phyloP scores from a whole-genome alignment of 306 rosid species.

The Cicer bijugum region DNA sequence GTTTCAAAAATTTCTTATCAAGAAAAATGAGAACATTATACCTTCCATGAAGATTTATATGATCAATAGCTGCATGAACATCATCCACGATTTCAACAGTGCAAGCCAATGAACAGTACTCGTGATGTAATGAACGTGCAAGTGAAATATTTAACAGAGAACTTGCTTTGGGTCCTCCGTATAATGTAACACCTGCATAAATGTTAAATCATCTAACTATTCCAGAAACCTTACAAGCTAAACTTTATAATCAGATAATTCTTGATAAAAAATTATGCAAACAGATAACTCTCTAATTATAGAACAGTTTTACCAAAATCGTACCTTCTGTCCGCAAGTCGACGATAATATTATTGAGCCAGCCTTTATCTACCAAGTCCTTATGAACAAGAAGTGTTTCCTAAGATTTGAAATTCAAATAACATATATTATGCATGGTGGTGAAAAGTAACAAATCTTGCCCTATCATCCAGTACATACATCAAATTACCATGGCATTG shows the following conservation, averaged over 20 bases:
- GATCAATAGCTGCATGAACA: slow-evolving; percentile 77
- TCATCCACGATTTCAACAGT: slow-evolving; percentile 87
- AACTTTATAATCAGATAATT: background rate
- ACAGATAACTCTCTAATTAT: slow-evolving; percentile 1
- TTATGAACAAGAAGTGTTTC: slow-evolving; percentile 96
- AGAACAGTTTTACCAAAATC: slow-evolving; percentile 34
- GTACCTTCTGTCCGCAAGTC: slow-evolving; percentile 78
- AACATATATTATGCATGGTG: slow-evolving; percentile 13
- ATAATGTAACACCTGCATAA: slow-evolving; percentile 73
- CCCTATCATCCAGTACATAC: background rate
- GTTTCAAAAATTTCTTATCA: slow-evolving; percentile 39
- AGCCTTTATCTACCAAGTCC: slow-evolving; percentile 58
- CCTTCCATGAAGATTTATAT: slow-evolving; percentile 94
- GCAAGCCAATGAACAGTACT: slow-evolving; percentile 89
- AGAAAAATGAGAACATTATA: slow-evolving; percentile 47
- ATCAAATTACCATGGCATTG: slow-evolving; percentile 87
- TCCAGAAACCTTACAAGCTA: slow-evolving; percentile 28
- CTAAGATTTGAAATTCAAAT: slow-evolving; percentile 55
- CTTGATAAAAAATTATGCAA: too few relatives aligned
- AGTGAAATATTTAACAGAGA: slow-evolving; percentile 66
- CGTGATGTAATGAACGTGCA: slow-evolving; percentile 77
- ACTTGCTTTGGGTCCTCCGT: slow-evolving; percentile 90
- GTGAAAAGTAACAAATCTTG: slow-evolving; percentile 37
- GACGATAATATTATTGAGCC: slow-evolving; percentile 64
- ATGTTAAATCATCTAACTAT: slow-evolving; percentile 19